Evolutionary conservation across 2,329 filamentous ascomycete genomes (phyloP).

Genomic region (Fusarium sulawesiense): DNA sequence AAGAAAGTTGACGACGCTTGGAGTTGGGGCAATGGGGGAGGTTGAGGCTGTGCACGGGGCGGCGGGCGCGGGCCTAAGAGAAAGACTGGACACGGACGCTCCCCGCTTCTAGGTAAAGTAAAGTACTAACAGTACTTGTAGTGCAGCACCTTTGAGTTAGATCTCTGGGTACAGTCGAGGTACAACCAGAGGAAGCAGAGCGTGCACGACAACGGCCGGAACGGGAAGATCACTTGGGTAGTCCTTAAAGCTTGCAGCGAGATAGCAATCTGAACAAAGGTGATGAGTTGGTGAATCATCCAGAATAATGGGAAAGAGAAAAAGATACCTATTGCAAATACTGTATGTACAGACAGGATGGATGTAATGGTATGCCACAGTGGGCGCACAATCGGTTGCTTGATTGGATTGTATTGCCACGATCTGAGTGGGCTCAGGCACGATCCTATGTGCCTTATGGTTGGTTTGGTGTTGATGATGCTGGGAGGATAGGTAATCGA

Average conservation of each 20-base stretch:
- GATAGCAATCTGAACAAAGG: slow-evolving; percentile 1
- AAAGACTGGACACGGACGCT: slow-evolving; percentile 40
- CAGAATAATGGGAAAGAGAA: not conserved
- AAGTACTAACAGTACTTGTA: not conserved
- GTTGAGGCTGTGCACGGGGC: slow-evolving; percentile 50
- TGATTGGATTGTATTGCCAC: slow-evolving; percentile 15
- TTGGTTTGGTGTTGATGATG: slow-evolving; percentile 38
- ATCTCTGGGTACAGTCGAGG: not conserved
- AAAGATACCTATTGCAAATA: not conserved
- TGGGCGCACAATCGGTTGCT: not conserved
- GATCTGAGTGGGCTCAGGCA: slow-evolving; percentile 22
- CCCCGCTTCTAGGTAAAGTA: slow-evolving; percentile 42
- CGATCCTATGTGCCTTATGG: slow-evolving; percentile 13
- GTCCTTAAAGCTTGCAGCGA: not conserved
- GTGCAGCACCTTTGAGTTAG: not conserved
- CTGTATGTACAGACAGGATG: not conserved
- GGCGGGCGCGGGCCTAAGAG: slow-evolving; percentile 38
- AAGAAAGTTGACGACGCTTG: slow-evolving; percentile 45
- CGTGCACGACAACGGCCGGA: slow-evolving; percentile 44
- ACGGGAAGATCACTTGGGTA: slow-evolving; percentile 35
- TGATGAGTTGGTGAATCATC: not conserved
- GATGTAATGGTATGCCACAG: not conserved
- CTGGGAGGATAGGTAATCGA: slow-evolving; percentile 28
- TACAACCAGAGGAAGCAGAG: slow-evolving; percentile 21
- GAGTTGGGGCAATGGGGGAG: slow-evolving; percentile 39